Conservation (phyloP, 441 rosid species). For the Theobroma grandiflorum region DNA sequence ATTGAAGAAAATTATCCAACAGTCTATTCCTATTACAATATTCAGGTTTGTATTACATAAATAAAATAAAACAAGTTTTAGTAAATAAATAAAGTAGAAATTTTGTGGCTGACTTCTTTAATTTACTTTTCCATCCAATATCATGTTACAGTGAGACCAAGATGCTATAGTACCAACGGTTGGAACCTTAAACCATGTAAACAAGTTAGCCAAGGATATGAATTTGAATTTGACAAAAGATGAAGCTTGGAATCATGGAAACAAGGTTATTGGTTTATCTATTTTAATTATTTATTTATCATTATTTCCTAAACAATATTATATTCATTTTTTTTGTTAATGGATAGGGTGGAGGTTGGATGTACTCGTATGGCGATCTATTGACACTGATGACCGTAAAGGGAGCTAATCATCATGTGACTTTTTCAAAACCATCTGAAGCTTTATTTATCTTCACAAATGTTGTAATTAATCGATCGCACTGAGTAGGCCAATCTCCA, state of each 20-base stretch:
- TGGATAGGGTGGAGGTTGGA: conserved; percentile 8
- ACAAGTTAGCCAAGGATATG: not conserved
- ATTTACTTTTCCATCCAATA: not conserved
- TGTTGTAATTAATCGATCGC: not conserved
- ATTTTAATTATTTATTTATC: not conserved
- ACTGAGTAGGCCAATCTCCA: not conserved
- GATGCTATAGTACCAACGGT: not conserved
- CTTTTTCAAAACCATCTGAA: not conserved
- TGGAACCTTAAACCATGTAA: conserved; percentile 13
- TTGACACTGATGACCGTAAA: not conserved
- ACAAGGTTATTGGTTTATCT: not conserved
- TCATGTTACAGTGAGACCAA: not conserved
- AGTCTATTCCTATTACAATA: not conserved
- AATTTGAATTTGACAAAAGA: not conserved
- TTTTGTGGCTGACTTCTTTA: not conserved
- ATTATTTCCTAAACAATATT: not conserved
- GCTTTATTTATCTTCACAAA: not conserved
- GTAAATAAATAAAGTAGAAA: not conserved
- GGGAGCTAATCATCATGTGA: conserved; percentile 17
- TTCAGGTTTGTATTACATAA: not conserved
- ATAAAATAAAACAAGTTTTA: too few relatives aligned
- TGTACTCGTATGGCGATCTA: not conserved
- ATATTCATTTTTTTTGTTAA: not conserved
- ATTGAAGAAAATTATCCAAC: conserved; percentile 11
- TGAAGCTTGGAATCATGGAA: not conserved